These are phyloP conservation scores for Tephrocybe sp. DNA, from an alignment of 768 basidiomycete species.

Conservation along the genomic window DNA sequence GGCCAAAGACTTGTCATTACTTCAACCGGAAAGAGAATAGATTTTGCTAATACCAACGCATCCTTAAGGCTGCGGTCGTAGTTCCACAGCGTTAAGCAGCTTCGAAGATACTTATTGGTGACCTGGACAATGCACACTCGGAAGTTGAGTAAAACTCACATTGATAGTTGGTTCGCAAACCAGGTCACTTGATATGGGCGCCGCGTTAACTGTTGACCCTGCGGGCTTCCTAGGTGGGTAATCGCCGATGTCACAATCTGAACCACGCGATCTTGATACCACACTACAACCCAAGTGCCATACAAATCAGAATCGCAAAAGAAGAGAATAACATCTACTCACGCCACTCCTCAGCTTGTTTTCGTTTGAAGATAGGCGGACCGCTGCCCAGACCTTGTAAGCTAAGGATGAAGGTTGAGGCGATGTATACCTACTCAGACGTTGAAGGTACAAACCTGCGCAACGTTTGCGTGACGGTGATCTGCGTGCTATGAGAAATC, in stretches of 20 bases:
- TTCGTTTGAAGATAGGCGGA: slow-evolving; percentile 61
- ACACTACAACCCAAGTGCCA: slow-evolving; percentile 41
- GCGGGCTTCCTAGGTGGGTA: slow-evolving; percentile 46
- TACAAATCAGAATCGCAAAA: background rate
- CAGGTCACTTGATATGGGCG: slow-evolving; percentile 72
- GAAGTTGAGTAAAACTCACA: too few species aligned
- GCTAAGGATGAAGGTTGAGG: slow-evolving; percentile 21
- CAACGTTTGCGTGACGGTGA: slow-evolving; percentile 62
- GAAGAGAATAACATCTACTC: slow-evolving; percentile 29
- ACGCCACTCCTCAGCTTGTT: slow-evolving; percentile 82
- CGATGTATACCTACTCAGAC: slow-evolving; percentile 17
- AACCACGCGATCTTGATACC: slow-evolving; percentile 68
- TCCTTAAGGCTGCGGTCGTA: slow-evolving; percentile 56
- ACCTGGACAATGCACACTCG: too few species aligned
- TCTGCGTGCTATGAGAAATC: slow-evolving; percentile 51
- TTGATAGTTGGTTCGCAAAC: slow-evolving; percentile 67
- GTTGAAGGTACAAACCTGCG: slow-evolving; percentile 52
- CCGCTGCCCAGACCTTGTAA: slow-evolving; percentile 53
- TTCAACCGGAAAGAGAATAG: slow-evolving; percentile 62
- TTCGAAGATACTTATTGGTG: slow-evolving; percentile 23
- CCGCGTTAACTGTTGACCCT: slow-evolving; percentile 58
- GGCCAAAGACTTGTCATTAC: slow-evolving; percentile 74
- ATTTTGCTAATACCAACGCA: slow-evolving; percentile 67
- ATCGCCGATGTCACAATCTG: slow-evolving; percentile 57
- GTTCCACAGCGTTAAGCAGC: slow-evolving; percentile 67